These are phyloP conservation scores for Lasiodiplodia sp. DNA, from an alignment of 2,329 filamentous ascomycete genomes.

Conservation along the genomic window DNA sequence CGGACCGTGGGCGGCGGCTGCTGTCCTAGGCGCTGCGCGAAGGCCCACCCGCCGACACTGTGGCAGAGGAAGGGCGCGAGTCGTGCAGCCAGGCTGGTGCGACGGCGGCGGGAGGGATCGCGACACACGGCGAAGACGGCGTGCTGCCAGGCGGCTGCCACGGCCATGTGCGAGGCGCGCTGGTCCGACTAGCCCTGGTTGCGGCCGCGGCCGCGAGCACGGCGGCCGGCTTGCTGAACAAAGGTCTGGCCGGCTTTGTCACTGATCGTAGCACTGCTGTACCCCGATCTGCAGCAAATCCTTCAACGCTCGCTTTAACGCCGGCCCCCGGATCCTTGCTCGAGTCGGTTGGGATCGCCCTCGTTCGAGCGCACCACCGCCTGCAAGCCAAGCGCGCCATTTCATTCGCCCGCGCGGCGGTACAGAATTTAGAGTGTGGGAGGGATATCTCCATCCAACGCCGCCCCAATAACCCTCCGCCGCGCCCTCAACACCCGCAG, in stretches of 20 bases:
- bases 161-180: slow-evolving; percentile 21
- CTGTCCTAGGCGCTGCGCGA: slow-evolving; percentile 9
- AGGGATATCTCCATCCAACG: slow-evolving; percentile 27
- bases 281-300: slow-evolving; percentile 32
- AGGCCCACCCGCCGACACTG: slow-evolving; percentile 13
- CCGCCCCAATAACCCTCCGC: slow-evolving; percentile 29
- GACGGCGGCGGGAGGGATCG: slow-evolving; percentile 15
- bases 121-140: slow-evolving; percentile 8
- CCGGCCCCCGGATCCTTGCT: slow-evolving; percentile 24
- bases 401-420: slow-evolving; percentile 26
- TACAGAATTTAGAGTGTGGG: slow-evolving; percentile 31
- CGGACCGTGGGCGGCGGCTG: slow-evolving; percentile 14
- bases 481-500: slow-evolving; percentile 27
- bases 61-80: slow-evolving; percentile 6
- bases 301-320: slow-evolving; percentile 30
- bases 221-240: slow-evolving; percentile 15
- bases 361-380: slow-evolving; percentile 25
- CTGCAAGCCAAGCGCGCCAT: slow-evolving; percentile 30
- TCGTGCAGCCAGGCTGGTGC: slow-evolving; percentile 24
- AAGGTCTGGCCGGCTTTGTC: slow-evolving; percentile 30
- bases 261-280: slow-evolving; percentile 25
- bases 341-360: slow-evolving; percentile 30
- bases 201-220: slow-evolving; percentile 2
- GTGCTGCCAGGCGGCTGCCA: slow-evolving; percentile 26
- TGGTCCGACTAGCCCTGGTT: slow-evolving; percentile 24